A percentile compares a stretch with the other conserved stretches of the same genome.
Evolutionary conservation across 768 basidiomycete genomes (phyloP).

Genomic region (Phlegmacium glaucopus): DNA sequence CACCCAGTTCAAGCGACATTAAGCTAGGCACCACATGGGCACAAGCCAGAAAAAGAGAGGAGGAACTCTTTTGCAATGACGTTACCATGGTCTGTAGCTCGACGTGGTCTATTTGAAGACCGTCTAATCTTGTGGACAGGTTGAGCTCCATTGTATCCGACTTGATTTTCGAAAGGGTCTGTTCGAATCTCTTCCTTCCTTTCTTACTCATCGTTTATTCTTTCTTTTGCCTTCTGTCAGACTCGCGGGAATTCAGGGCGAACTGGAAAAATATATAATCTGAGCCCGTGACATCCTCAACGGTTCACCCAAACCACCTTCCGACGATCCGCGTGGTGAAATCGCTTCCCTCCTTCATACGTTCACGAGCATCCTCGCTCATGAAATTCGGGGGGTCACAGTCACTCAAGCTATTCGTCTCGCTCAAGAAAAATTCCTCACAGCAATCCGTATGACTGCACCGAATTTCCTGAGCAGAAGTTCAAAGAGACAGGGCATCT

Average conservation of each 20-base stretch:
- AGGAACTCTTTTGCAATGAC: constrained; percentile 51
- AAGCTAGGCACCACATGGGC: constrained; percentile 53
- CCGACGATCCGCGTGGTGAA: no score
- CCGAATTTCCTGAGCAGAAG: no score
- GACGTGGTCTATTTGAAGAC: constrained; percentile 54
- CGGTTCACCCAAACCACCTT: no score
- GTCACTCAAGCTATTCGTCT: constrained; percentile 54
- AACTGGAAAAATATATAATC: no score
- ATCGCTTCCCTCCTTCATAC: no score
- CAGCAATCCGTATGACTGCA: no score
- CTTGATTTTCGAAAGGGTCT: constrained; percentile 58
- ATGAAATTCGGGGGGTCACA: constrained; percentile 51
- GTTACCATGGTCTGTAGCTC: constrained; percentile 52
- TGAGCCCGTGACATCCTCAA: no score
- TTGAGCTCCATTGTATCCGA: constrained; percentile 61
- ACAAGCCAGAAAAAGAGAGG: constrained; percentile 55
- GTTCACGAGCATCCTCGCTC: no score
- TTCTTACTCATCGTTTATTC: constrained; percentile 8
- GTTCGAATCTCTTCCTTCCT: constrained; percentile 5
- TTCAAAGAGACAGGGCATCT: no score
- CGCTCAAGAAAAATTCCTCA: no score
- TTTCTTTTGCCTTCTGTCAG: no score
- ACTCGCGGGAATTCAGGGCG: no score
- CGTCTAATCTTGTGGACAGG: constrained; percentile 47
- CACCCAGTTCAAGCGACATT: constrained; percentile 48